A percentile compares a stretch with the other conserved stretches of the same genome.
Conservation (phyloP, 768 basidiomycete species). For the Suillus ampliporus region DNA sequence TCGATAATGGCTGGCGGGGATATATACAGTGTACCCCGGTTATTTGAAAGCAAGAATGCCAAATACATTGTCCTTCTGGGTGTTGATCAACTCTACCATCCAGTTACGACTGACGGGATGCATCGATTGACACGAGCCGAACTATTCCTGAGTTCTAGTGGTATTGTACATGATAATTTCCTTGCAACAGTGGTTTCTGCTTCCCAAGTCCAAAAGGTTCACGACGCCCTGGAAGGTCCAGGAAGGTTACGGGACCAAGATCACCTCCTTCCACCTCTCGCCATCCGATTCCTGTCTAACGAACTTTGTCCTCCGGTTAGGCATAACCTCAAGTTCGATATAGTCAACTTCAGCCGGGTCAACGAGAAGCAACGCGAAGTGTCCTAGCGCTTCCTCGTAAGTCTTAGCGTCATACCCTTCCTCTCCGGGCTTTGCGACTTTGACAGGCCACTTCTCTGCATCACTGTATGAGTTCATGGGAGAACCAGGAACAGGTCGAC, state of each 20-base stretch:
- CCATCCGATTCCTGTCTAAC: constrained; percentile 43
- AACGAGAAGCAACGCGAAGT: constrained; percentile 75
- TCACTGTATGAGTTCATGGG: constrained; percentile 57
- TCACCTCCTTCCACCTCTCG: constrained; percentile 61
- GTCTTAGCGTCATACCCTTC: constrained; percentile 51
- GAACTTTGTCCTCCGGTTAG: constrained; percentile 64
- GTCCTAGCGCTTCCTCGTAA: constrained; percentile 59
- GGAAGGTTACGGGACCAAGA: constrained; percentile 59
- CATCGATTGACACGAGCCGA: too few species aligned
- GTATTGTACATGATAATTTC: neutral
- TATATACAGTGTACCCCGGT: neutral
- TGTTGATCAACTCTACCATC: neutral
- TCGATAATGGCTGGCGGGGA: neutral
- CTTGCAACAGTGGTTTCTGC: neutral
- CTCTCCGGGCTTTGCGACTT: constrained; percentile 54
- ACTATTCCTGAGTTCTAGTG: neutral
- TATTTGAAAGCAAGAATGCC: neutral
- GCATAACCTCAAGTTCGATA: constrained; percentile 60
- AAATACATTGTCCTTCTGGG: neutral
- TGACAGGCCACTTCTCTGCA: constrained; percentile 64
- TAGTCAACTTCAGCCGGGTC: constrained; percentile 76
- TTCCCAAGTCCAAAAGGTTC: neutral
- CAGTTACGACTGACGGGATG: neutral
- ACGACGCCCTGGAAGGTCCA: neutral
- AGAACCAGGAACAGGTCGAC: constrained; percentile 68